Conservation (phyloP, 768 basidiomycete species). For the Lentinula sp. region DNA sequence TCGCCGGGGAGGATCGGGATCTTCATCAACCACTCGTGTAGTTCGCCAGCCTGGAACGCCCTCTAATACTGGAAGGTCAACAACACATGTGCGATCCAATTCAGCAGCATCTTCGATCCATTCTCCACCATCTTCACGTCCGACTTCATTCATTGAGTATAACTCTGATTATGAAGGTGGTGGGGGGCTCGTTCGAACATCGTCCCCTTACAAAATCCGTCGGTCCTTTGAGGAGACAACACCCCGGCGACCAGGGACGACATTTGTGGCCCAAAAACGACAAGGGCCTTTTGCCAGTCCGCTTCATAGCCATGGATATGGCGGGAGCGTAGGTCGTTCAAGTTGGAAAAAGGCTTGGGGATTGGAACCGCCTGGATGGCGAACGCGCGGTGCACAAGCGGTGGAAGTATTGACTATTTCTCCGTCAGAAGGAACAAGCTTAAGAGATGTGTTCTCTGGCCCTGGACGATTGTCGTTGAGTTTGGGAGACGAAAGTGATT, state of each 20-base stretch:
- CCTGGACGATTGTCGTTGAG: conserved; percentile 52
- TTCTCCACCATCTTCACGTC: conserved; percentile 71
- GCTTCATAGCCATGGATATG: conserved; percentile 31
- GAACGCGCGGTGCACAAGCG: conserved; percentile 60
- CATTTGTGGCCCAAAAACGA: conserved; percentile 80
- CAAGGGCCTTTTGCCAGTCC: conserved; percentile 67
- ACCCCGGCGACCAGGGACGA: conserved; percentile 24
- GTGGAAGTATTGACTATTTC: conserved; percentile 76
- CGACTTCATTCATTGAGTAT: conserved; percentile 69
- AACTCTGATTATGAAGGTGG: conserved; percentile 57
- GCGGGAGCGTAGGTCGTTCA: conserved; percentile 49
- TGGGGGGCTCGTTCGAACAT: conserved; percentile 30
- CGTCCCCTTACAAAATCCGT: conserved; percentile 51
- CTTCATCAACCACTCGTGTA: conserved; percentile 79
- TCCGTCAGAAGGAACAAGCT: conserved; percentile 41
- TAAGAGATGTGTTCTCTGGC: conserved; percentile 81
- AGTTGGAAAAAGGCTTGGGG: conserved; percentile 93
- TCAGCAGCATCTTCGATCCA: conserved; percentile 75
- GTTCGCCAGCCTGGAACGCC: conserved; percentile 41
- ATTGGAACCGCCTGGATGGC: conserved; percentile 81
- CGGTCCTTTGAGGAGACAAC: conserved; percentile 1
- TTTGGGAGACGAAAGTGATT: conserved; percentile 76
- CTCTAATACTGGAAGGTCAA: conserved; percentile 21
- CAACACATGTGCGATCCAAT: conserved; percentile 62
- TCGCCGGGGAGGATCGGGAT: conserved; percentile 72